Evolutionary conservation across 345 rosid genomes (phyloP).

Genomic region (Lepidium sativum): DNA sequence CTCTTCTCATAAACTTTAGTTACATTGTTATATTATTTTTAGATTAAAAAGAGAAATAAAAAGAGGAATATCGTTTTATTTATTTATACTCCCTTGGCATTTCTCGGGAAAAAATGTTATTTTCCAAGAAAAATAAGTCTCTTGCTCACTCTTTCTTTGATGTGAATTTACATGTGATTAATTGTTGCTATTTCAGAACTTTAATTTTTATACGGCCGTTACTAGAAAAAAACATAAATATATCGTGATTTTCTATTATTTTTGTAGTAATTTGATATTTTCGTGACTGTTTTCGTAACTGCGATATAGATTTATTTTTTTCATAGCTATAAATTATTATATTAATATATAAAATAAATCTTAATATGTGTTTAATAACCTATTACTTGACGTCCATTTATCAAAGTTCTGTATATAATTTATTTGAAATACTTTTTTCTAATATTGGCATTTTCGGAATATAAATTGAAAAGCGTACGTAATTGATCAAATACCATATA

Average conservation of each 20-base stretch:
- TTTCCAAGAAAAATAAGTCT: slow-evolving; percentile 25
- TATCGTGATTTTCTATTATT: too few species aligned
- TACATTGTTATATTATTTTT: not conserved
- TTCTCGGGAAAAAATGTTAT: slow-evolving; percentile 33
- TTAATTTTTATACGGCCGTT: too few species aligned
- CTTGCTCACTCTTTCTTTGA: slow-evolving; percentile 9
- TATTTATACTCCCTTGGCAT: slow-evolving; percentile 1
- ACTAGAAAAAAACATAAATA: too few species aligned
- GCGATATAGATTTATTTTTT: too few species aligned
- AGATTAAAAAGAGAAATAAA: not conserved
- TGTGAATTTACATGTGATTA: slow-evolving; percentile 20
- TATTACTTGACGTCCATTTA: not conserved
- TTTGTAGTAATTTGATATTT: too few species aligned
- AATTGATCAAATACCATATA: not conserved
- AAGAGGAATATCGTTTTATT: not conserved
- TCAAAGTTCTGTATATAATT: slow-evolving; percentile 20
- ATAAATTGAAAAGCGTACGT: not conserved
- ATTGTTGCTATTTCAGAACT: too few species aligned
- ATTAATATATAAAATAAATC: too few species aligned
- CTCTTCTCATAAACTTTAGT: slow-evolving; percentile 16
- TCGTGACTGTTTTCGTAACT: too few species aligned
- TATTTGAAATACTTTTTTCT: slow-evolving; percentile 36
- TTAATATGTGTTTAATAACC: not conserved
- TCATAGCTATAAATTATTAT: too few species aligned
- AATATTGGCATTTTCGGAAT: not conserved